phyloP scores from a whole-genome alignment of 305 asterid genomes.

The Fraxinus ornus region DNA sequence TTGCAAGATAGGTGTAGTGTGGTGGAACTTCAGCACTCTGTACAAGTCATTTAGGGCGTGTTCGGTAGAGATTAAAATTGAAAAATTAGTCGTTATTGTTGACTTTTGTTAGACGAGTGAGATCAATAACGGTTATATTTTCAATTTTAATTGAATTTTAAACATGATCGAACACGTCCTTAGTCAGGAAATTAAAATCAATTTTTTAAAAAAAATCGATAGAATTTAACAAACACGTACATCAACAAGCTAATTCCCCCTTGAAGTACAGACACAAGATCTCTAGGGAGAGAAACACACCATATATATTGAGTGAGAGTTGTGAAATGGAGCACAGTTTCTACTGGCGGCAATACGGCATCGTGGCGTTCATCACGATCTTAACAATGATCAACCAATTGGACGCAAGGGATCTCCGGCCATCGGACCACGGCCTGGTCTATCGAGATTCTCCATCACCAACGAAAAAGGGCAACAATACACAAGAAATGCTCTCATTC shows the following conservation, averaged over 20 bases:
- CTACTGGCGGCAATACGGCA: conserved; percentile 20
- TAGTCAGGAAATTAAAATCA: no score
- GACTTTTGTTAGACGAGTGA: no score
- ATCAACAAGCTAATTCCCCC: not conserved
- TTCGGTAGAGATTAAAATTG: no score
- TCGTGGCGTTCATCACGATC: conserved; percentile 19
- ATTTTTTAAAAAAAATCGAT: no score
- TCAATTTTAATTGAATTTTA: no score
- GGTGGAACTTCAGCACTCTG: not conserved
- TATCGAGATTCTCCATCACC: not conserved
- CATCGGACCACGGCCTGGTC: conserved; percentile 2
- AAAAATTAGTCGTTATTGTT: no score
- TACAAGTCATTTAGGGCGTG: not conserved
- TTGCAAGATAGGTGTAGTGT: no score
- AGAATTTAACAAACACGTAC: not conserved
- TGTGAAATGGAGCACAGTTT: conserved; percentile 12
- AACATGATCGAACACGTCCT: no score
- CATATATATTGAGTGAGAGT: not conserved
- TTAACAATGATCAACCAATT: not conserved
- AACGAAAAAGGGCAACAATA: not conserved
- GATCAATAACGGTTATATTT: no score
- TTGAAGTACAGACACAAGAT: not conserved
- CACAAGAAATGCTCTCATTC: not conserved
- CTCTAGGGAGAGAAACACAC: not conserved
- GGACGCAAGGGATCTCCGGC: conserved; percentile 3